Evolutionary conservation across 371 early-diverging fungal genomes (phyloP), one percentile per base, ranked within the genome.

Genomic region (Mucor saturninus): DNA sequence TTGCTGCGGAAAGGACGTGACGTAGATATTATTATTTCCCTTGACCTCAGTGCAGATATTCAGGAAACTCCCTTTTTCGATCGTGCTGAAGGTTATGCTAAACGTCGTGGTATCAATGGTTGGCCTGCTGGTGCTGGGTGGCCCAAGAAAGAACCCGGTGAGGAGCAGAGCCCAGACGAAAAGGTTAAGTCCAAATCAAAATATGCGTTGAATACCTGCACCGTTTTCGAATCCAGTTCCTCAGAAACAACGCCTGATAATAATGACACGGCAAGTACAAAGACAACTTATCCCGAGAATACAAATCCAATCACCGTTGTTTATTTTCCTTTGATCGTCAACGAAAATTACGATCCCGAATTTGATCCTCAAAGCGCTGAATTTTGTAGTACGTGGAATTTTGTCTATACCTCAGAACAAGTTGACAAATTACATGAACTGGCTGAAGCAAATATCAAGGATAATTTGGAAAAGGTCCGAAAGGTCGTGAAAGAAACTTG

Each of bases 31-130:
- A 79, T 91, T 7, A 45, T 93, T 5, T 85, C 86, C 0, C 74
- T 93, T 26, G 93, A 93, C 63, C 65, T 84, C n/a, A 85, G 85
- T 62, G 89, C 89, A 9, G 88, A 89, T 57, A 89, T 90, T 39
- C 88, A 89, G 48, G 74, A 76, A 13, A 83, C 83, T 14, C 83
- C 87, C 5, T 85, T 86, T 79, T 87, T 90, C 66, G 84, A 83
- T 51, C 82, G 87, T 30, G 86, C 89, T 68, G 88, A 85, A 49
- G 80, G 82, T 3, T 83, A 83, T 54, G 80, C 71, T 3, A 78
- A 80, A 48, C 71, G 86, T 26, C 73, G 82, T 32, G 83, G 84
- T 4, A 80, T 85, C 28, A 53, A 74, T 39, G 75, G 86, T 0
- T 83, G 86, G 85, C 85, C 84, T 0, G 65, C 56, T 14, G 73